Base-by-base conservation (phyloP, 2,329 filamentous ascomycete genomes). In the Claviceps citrina region DNA sequence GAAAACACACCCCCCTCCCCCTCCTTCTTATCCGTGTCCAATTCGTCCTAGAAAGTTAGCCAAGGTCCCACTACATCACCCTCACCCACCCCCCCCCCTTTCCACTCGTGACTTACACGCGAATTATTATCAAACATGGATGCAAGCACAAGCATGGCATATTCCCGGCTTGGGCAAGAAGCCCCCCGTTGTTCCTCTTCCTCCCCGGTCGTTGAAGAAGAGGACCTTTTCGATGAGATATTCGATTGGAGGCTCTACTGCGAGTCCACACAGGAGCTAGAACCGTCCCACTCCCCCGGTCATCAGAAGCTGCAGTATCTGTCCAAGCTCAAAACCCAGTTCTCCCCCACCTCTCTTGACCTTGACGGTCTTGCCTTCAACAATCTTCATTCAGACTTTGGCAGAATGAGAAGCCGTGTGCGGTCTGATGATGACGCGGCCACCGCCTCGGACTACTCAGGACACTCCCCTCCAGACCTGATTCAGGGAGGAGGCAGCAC, bases 41-140 rank as follows among this genome's bases (percentile, higher is more conserved):
- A 54, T 59, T 58, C 55, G 56, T 51, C 56, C 51, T 49, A 44
- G 46, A 48, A 48, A 53, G 47, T 48, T 49, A 56, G 53, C 54
- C 40, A 57, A 59, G 59, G 59, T 62, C 60, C 59, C 59, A 62
- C 59, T 57, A 59, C 54, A 54, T 56, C 30, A 53, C 52, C 55
- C 56, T 61, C 20, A n/a, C 20, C 20, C 32, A 12, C 28, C 28
- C 28, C 28, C n/a, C 28, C 22, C 22, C 22, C 22, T 8, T 8
- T 8, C 22, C 22, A 8, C 22, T 5, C 22, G 22, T 24, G 59
- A 60, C 59, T 60, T 60, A 60, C 52, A 61, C 57, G 53, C 51
- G 56, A 54, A 25, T 40, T 34, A 44, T 55, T 8, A 15, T 7
- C 58, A 58, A 60, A 56, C 53, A 60, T 60, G 58, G 55, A 56